phyloP scores from a whole-genome alignment of 768 basidiomycete genomes.

The Amanita pseudoporphyria region DNA sequence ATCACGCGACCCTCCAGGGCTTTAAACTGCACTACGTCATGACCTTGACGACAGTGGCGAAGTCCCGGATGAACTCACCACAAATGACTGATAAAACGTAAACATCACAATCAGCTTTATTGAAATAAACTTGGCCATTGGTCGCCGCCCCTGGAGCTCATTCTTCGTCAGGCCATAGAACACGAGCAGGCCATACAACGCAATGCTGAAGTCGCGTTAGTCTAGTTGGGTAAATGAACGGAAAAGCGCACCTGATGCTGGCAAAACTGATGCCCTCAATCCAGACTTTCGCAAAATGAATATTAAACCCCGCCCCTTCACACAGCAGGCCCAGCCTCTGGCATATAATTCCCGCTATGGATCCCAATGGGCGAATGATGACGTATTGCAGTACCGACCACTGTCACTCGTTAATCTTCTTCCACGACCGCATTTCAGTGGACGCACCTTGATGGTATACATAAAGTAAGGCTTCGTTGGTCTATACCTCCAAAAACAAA shows the following conservation, averaged over 20 bases:
- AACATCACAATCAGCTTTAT: constrained; percentile 87
- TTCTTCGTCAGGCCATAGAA: constrained; percentile 79
- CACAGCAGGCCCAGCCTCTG: constrained; percentile 64
- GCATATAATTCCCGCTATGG: constrained; percentile 74
- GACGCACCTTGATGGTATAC: constrained; percentile 71
- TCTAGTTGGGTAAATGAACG: not conserved
- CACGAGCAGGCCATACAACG: constrained; percentile 76
- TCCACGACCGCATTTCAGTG: not conserved
- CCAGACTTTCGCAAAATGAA: constrained; percentile 59
- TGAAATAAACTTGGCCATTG: constrained; percentile 75
- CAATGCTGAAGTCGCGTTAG: constrained; percentile 39
- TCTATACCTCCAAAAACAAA: constrained; percentile 75
- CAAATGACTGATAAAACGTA: constrained; percentile 80
- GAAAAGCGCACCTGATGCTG: constrained; percentile 57
- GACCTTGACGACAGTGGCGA: not conserved
- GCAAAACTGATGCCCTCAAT: constrained; percentile 67
- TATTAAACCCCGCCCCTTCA: constrained; percentile 45
- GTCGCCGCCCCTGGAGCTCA: constrained; percentile 67
- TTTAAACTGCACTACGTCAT: constrained; percentile 36
- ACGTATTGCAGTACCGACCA: constrained; percentile 90
- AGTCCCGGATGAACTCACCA: constrained; percentile 33
- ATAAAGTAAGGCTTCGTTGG: constrained; percentile 89
- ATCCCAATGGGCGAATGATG: constrained; percentile 53
- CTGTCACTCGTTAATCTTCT: constrained; percentile 21
- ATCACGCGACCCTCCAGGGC: constrained; percentile 64